Base-by-base conservation (phyloP, 73 alveolate species). In the Paramecium primaurelia region DNA sequence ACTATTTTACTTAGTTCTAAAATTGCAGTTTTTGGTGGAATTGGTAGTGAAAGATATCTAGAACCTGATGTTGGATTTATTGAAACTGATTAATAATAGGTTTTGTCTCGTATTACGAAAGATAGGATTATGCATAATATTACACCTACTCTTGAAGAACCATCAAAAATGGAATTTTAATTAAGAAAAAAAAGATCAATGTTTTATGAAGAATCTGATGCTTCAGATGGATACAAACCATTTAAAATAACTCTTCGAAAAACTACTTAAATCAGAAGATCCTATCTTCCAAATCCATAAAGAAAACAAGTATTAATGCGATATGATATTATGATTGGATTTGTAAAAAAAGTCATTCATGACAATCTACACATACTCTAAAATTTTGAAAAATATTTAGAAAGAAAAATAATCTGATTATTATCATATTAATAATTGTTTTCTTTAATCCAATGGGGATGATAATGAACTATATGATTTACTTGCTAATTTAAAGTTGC, bases 21-120 rank as follows among this genome's bases (percentile, higher is more conserved):
- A 49, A 80, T 80, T 4, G 91, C 75, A 80, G 58, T 80, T 4
- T 80, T 80, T 80, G 91, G 91, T 1, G 91, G 91, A 44, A 80
- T 80, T 20, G 91, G 91, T 1, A 80, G 58, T 45, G 91, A 80
- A 32, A 14, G 75, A 25, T 80, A 80, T 47, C 71, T 80, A 44
- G 91, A 80, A 49, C 91, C 91, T 25, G 91, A 80, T 80, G 77
- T 80, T 11, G 71, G 77, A 22, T 32, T 42, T 7, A 40, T 80
- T 80, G 91, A 45, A 14, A 80, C 91, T 25, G 77, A 80, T 80
- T 25, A 42, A 45, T 5, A 20, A 40, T 49, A 42, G 18, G 75
- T 80, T 22, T 47, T 37, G n/a, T 8, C 38, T 73, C 16, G 51
- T 3, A 12, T 25, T 1, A 32, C 84, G 6, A 64, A 64, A 64